Percentiles rank a stretch among this genome's conserved stretches.
These are phyloP conservation scores for Fusarium newnesense DNA, from an alignment of 2,329 filamentous ascomycete species.

Conservation along the genomic window DNA sequence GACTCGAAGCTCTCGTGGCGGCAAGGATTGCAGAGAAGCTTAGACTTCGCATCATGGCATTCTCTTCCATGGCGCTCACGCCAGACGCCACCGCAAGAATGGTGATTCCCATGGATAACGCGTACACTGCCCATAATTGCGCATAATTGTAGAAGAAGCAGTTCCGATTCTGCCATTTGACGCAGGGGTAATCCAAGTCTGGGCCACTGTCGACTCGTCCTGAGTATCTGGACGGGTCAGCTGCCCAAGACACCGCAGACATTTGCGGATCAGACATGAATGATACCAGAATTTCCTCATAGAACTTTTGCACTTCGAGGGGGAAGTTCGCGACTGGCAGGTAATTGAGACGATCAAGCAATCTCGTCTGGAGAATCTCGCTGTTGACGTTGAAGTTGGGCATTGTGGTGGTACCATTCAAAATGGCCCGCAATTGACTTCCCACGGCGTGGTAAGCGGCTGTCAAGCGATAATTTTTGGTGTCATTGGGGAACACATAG, in stretches of 20 bases:
- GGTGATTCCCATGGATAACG: constrained; percentile 38
- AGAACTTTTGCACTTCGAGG: constrained; percentile 35
- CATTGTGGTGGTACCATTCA: constrained; percentile 41
- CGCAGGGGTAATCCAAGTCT: constrained; percentile 24
- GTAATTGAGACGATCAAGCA: constrained; percentile 39
- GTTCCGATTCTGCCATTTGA: constrained; percentile 34
- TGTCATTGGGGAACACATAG: constrained; percentile 33
- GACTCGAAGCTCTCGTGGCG: constrained; percentile 37
- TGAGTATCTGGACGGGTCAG: constrained; percentile 22
- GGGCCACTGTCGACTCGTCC: constrained; percentile 17
- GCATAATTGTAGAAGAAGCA: constrained; percentile 34
- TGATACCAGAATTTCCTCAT: constrained; percentile 42
- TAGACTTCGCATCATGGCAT: constrained; percentile 38
- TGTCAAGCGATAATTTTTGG: constrained; percentile 31
- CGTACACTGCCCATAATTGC: constrained; percentile 40
- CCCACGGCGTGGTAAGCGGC: constrained; percentile 40
- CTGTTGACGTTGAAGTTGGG: constrained; percentile 35
- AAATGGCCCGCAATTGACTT: constrained; percentile 24
- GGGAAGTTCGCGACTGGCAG: constrained; percentile 32
- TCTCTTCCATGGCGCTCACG: constrained; percentile 37
- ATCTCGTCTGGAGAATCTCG: constrained; percentile 30
- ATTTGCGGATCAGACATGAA: constrained; percentile 42
- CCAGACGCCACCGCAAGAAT: constrained; percentile 32
- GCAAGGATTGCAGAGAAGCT: constrained; percentile 43
- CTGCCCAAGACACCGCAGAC: constrained; percentile 41